Evolutionary conservation across 1,139 yeast genomes (phyloP), one percentile per base, ranked within the genome.

Genomic region (Ogataea hybrid): DNA sequence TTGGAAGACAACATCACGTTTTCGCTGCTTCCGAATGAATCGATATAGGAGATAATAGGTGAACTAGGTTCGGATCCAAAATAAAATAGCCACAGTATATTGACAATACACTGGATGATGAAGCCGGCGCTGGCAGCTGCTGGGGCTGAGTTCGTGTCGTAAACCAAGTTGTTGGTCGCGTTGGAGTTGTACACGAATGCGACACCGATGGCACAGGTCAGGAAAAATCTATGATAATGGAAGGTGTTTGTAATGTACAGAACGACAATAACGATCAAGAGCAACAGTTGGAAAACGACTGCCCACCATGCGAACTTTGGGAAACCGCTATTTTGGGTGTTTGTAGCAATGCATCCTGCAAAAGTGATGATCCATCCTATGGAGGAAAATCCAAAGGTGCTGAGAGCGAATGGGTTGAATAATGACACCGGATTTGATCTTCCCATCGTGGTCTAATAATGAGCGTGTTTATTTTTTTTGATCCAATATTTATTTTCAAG

Each of bases 241-340:
- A 87, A 71, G 39, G 80, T 69, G 62, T 85, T 83, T 56, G 78
- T 77, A 43, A 82, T 72, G 54, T 88, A 84, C 28, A 87, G 68
- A 32, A 79, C 58, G 22, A 81, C 65, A 38, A 89, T 71, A 27
- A 75, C 63, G 6, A 70, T 51, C 23, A 86, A 73, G 30, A 88
- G 59, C 28, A 85, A 52, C 27, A 89, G 69, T 65, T 92, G 81
- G 58, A 81, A 92, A 6, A 85, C 92, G n/a, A 92, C 65, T 3
- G 96, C 96, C 98, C 98, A 92, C 98, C 98, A 92, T 7, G 94
- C 77, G 63, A 92, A 85, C 51, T 80, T 77, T 2, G 96, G 97
- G 61, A 82, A 87, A 29, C 32, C 35, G 7, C 30, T 15, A 5
- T 48, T 30, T 14, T 48, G 44, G 17, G 48, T 44, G 6, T 51